Evolutionary conservation across 768 basidiomycete species (phyloP).

Genomic region (Collybiopsis confluens): DNA sequence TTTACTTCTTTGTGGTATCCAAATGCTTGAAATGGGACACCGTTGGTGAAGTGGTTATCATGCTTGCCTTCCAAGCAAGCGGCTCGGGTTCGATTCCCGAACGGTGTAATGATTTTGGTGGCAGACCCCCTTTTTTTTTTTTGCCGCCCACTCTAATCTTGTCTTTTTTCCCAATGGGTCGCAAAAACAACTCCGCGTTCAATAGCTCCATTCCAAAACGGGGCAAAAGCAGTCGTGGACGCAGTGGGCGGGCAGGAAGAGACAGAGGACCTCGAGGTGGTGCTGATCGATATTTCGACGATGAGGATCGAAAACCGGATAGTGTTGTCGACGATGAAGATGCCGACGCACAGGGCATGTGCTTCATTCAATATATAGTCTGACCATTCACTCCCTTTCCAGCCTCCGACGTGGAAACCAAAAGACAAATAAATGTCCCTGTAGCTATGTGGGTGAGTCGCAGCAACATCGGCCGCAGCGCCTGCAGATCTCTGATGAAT

Average conservation of each 20-base stretch:
- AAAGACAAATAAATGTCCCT: constrained; percentile 53
- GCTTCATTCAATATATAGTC: too few relatives aligned
- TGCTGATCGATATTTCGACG: constrained; percentile 14
- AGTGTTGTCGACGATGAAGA: constrained; percentile 53
- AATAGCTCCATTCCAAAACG: constrained; percentile 12
- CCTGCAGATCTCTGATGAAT: not conserved
- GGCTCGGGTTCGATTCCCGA: too few relatives aligned
- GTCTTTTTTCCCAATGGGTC: not conserved
- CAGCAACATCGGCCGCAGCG: not conserved
- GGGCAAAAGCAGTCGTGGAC: constrained; percentile 30
- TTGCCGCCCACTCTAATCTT: not conserved
- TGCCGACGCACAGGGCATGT: too few relatives aligned
- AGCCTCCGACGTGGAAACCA: not conserved
- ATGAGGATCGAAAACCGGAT: constrained; percentile 43
- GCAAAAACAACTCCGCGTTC: not conserved
- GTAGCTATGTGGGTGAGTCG: constrained; percentile 93
- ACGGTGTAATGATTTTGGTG: not conserved
- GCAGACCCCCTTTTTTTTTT: not conserved
- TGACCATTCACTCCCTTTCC: not conserved
- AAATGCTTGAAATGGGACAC: not conserved
- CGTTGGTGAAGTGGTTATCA: constrained; percentile 60
- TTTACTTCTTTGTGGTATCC: too few relatives aligned
- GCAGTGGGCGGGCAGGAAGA: constrained; percentile 32
- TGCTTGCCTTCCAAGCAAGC: constrained; percentile 46
- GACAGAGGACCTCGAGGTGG: constrained; percentile 15